phyloP scores from a whole-genome alignment of 2,329 filamentous ascomycete species.

The Colletotrichum sp. region DNA sequence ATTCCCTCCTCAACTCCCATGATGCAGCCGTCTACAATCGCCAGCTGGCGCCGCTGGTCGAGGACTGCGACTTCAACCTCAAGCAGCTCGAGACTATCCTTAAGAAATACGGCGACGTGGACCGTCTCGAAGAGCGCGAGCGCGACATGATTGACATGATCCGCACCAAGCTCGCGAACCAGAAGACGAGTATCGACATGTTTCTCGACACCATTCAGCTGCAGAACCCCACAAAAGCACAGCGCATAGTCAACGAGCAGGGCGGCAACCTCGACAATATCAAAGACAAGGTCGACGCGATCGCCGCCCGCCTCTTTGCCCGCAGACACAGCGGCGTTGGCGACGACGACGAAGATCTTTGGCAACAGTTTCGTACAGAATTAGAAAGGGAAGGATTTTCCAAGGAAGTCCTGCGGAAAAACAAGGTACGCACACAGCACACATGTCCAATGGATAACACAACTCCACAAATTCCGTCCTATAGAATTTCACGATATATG shows the following conservation, averaged over 20 bases:
- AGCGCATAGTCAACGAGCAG: conserved; percentile 37
- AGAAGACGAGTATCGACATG: conserved; percentile 58
- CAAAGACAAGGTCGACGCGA: conserved; percentile 64
- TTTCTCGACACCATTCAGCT: conserved; percentile 65
- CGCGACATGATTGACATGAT: conserved; percentile 46
- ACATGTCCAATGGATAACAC: background rate
- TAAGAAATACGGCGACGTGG: conserved; percentile 44
- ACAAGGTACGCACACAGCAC: conserved; percentile 55
- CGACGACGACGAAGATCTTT: conserved; percentile 57
- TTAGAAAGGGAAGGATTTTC: conserved; percentile 65
- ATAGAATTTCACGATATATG: background rate
- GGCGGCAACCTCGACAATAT: conserved; percentile 55
- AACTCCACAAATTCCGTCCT: background rate
- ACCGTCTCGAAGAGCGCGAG: conserved; percentile 32
- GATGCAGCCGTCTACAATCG: conserved; percentile 48
- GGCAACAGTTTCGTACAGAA: conserved; percentile 64
- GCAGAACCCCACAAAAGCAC: conserved; percentile 47
- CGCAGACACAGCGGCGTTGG: conserved; percentile 39
- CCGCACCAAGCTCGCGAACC: conserved; percentile 51
- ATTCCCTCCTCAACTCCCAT: conserved; percentile 57
- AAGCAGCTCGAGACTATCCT: conserved; percentile 60
- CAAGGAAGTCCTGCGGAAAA: conserved; percentile 55
- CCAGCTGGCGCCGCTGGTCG: conserved; percentile 56
- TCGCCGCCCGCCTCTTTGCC: conserved; percentile 57
- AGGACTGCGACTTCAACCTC: conserved; percentile 61